phyloP scores from a whole-genome alignment of 371 early-diverging fungal species.

The Mortierella sp. region DNA sequence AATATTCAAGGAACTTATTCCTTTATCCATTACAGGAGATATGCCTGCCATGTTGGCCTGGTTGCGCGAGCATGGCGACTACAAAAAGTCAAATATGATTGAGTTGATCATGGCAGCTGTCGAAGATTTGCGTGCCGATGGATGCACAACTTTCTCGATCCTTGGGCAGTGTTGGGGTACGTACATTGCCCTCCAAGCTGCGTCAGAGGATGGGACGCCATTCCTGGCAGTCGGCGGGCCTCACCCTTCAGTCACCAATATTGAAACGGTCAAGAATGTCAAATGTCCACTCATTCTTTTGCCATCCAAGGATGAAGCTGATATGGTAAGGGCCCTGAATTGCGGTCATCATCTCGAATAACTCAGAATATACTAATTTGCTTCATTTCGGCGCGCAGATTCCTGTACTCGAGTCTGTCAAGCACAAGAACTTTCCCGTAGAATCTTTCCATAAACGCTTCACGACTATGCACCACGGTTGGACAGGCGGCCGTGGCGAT shows the following conservation, averaged over 20 bases:
- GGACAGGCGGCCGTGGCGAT: constrained; percentile 43
- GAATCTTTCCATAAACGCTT: constrained; percentile 43
- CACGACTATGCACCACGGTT: constrained; percentile 32
- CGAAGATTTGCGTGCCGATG: constrained; percentile 37
- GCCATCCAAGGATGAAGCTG: constrained; percentile 51
- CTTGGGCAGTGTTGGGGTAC: constrained; percentile 56
- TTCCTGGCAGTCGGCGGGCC: constrained; percentile 34
- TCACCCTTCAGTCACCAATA: constrained; percentile 35
- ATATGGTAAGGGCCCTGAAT: constrained; percentile 30
- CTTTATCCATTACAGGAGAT: constrained; percentile 18
- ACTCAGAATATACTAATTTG: not conserved
- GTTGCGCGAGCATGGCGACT: constrained; percentile 28
- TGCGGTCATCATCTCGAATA: not conserved
- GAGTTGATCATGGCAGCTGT: constrained; percentile 35
- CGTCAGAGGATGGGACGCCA: constrained; percentile 23
- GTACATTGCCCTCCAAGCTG: constrained; percentile 17
- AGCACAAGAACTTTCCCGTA: constrained; percentile 34
- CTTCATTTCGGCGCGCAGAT: constrained; percentile 7
- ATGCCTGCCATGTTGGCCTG: constrained; percentile 24
- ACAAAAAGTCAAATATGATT: constrained; percentile 29
- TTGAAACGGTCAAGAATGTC: constrained; percentile 37
- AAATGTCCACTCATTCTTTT: constrained; percentile 40
- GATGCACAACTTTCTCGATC: constrained; percentile 45
- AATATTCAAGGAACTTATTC: too few relatives aligned
- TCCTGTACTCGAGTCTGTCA: constrained; percentile 23